A percentile compares a stretch with the other conserved stretches of the same genome.
Conservation (phyloP, 768 basidiomycete genomes). For the Trametes cingulata region DNA sequence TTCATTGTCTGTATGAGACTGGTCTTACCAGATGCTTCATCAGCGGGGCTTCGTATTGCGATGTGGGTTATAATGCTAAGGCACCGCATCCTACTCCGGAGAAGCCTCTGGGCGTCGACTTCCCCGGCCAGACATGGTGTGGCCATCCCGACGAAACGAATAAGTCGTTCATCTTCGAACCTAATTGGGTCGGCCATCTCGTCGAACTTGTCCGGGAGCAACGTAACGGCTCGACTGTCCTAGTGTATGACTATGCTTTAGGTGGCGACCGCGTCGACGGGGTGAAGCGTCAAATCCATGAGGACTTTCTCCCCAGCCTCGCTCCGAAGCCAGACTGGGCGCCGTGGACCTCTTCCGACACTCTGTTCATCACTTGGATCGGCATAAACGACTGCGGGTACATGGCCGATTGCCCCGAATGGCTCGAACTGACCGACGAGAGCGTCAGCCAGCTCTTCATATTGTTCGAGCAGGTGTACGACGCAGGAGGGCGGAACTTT, state of each 20-base stretch:
- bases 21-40: background rate
- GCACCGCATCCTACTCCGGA: slow-evolving; percentile 35
- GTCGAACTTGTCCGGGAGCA: slow-evolving; percentile 36
- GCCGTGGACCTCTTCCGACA: slow-evolving; percentile 22
- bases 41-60: slow-evolving; percentile 63
- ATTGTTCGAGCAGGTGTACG: slow-evolving; percentile 50
- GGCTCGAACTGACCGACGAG: background rate
- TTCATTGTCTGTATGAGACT: background rate
- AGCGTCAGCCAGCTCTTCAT: slow-evolving; percentile 40
- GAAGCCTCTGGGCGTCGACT: slow-evolving; percentile 50
- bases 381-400: slow-evolving; percentile 68
- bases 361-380: slow-evolving; percentile 51
- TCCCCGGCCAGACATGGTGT: slow-evolving; percentile 51
- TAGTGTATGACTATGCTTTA: slow-evolving; percentile 58
- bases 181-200: slow-evolving; percentile 66
- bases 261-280: slow-evolving; percentile 50
- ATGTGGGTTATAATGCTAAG: slow-evolving; percentile 31
- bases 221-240: slow-evolving; percentile 36
- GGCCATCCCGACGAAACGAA: slow-evolving; percentile 29
- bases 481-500: slow-evolving; percentile 48
- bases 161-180: slow-evolving; percentile 39
- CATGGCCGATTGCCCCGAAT: slow-evolving; percentile 21
- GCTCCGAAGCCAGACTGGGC: slow-evolving; percentile 27
- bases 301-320: slow-evolving; percentile 37
- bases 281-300: slow-evolving; percentile 41